Evolutionary conservation across 2,329 filamentous ascomycete genomes (phyloP).

Genomic region (Aspergillus nomiae): DNA sequence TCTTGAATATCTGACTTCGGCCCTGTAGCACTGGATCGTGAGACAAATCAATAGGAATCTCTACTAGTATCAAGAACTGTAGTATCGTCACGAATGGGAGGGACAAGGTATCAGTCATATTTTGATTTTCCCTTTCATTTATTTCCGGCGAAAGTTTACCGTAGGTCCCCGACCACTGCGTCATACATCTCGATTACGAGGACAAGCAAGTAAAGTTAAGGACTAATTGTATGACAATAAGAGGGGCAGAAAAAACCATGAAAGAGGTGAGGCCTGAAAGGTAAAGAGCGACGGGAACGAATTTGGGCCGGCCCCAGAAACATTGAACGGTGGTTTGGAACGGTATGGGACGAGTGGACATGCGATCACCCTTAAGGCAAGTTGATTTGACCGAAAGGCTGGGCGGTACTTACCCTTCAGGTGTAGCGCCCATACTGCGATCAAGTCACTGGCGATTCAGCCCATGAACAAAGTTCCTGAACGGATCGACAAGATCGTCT

Average conservation of each 20-base stretch:
- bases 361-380: neutral
- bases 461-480: neutral
- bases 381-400: neutral
- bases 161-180: neutral
- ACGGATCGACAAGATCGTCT: slow-evolving; percentile 23
- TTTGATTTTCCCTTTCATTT: neutral
- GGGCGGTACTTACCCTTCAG: slow-evolving; percentile 14
- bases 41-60: neutral
- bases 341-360: slow-evolving; percentile 1
- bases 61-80: neutral
- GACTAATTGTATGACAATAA: neutral
- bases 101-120: neutral
- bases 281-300: slow-evolving; percentile 25
- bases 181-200: neutral
- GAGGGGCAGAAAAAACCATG: neutral
- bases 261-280: slow-evolving; percentile 22
- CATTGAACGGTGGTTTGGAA: neutral
- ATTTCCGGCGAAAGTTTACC: neutral
- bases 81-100: neutral
- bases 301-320: slow-evolving; percentile 19
- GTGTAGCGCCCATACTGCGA: slow-evolving; percentile 12
- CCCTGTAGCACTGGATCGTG: neutral
- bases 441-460: slow-evolving; percentile 12
- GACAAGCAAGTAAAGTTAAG: neutral
- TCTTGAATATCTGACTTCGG: neutral